Evolutionary conservation across 495 filamentous ascomycete genomes (phyloP), one percentile per base, ranked within the genome.

Genomic region (Elaphomyces granulatus): DNA sequence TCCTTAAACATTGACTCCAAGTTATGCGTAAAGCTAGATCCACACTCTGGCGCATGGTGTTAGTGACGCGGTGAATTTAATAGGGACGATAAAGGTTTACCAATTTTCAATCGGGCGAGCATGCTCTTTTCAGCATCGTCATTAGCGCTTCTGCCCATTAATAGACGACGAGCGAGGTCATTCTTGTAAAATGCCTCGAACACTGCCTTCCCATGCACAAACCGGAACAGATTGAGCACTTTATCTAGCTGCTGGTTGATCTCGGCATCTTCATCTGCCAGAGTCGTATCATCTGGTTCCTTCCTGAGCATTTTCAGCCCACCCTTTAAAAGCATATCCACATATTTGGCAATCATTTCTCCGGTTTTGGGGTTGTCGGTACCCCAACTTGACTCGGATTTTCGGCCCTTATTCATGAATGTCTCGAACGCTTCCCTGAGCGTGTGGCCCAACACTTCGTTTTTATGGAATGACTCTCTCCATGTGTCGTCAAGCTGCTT

Each of bases 101-200:
- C 75, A 39, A 76, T 85, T 64, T 87, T 93, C 39, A 99, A 64
- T 46, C 87, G 79, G 18, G 81, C 59, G 19, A 96, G 69, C 92
- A 96, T 99, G 62, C 80, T 92, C 44, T 85, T 75, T 61, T 99
- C 90, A 0, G 90, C 88, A 61, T 96, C 92, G 15, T 83, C 79
- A 50, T 83, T 93, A 8, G 90, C 90, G 53, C 85, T 94, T 44
- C 87, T 75, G 20, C 77, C 80, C 79, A 96, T 82, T 31, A 99
- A 66, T 16, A 99, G 64, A 19, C 90, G 74, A 6, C 84, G 72
- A 1, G 92, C 87, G 35, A 99, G 75, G 51, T 94, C 88, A 43
- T 84, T 90, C 68, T 96, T 96, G 68, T 99, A 99, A 51, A 99
- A 96, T 3, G 87, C 90, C 50, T 96, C 90, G 49, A 99, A 99